Base-by-base conservation (phyloP, 1,139 yeast species). In the Magnusiomyces fungicola region DNA sequence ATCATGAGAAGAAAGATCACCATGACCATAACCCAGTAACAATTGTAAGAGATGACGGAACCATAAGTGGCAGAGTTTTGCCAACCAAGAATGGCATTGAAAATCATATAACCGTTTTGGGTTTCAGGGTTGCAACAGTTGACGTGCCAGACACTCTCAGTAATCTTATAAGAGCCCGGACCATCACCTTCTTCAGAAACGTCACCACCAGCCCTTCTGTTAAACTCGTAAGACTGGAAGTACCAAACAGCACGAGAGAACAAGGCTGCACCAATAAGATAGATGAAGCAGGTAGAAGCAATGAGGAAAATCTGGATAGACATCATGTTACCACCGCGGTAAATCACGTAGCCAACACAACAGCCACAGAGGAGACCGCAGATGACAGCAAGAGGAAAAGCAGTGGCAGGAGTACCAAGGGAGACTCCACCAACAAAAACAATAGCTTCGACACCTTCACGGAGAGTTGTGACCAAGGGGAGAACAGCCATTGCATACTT, bases 61-160 rank as follows among this genome's bases (percentile, higher is more conserved):
- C 96, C 96, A 63, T 85, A 87, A 1, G 97, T 89, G 19, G 97
- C 97, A 34, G 94, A 79, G 67, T 90, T 90, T 36, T 92, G 86
- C 98, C 98, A 90, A 1, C 97, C 98, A 50, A 92, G 74, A n/a
- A 90, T 71, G 4, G 97, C 97, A 58, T 92, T 89, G 65, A 89
- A 76, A 36, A 90, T 68, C 83, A 87, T 88, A 96, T 96, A 90
- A 55, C 95, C 92, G 36, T 90, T 89, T 64, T 85, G 95, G 42
- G 76, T 83, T 58, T 83, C 81, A 19, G 97, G 96, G 66, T 88
- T 87, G 70, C 97, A 90, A 68, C 97, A 90, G 71, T 90, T 89
- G 39, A 90, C 97, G 69, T 90, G 97, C 97, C 97, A 90, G 1
- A 90, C 86, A 16, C 84, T 75, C 54, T 77, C 79, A 29, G 78